Base-by-base conservation (phyloP, 768 basidiomycete species). In the Boletus tylopilopsis region DNA sequence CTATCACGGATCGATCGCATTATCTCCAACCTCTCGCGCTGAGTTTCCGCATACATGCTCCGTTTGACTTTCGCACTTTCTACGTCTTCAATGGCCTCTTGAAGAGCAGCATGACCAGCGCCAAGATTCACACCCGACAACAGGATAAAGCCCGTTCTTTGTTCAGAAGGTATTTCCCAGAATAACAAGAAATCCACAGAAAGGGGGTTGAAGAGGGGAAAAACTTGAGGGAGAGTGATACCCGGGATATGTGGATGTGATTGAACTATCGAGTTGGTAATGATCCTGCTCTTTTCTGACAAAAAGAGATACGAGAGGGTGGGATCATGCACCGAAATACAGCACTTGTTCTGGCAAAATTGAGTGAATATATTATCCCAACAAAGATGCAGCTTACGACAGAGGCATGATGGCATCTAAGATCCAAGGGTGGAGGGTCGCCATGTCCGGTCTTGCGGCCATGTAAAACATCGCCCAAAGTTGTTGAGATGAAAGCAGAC, bases 21-120 rank as follows among this genome's bases (percentile, higher is more conserved):
- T 27, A 94, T 69, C 43, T 82, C 81, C 55, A 67, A 64, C 61
- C 81, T 82, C 67, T 93, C 84, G 41, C 86, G 75, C 53, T 79
- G 80, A 5, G 93, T 95, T 72, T 97, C 92, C 19, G 90, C 91
- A 62, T 92, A 97, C 79, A 96, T 91, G 54, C 81, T 90, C 38
- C 92, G 78, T 51, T 84, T 87, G 21, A 76, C 76, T 67, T 89
- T 88, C 11, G 76, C 76, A 38, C 69, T 72, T 59, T 83, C 82
- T 10, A 79, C 77, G 18, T 77, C 74, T 41, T 79, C 74, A 6
- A 93, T 75, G 32, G 84, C 71, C 41, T 76, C 75, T 16, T 79
- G 73, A 49, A 95, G 72, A 13, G 79, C 68, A 11, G 82, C 88
- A 62, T 89, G 85, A 4, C 74, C 66, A 10, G 88, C 85, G 7